A percentile compares a stretch with the other conserved stretches of the same genome.
Evolutionary conservation across 1,284 basidiomycete genomes (phyloP).

Genomic region (Hortiboletus rubellus): DNA sequence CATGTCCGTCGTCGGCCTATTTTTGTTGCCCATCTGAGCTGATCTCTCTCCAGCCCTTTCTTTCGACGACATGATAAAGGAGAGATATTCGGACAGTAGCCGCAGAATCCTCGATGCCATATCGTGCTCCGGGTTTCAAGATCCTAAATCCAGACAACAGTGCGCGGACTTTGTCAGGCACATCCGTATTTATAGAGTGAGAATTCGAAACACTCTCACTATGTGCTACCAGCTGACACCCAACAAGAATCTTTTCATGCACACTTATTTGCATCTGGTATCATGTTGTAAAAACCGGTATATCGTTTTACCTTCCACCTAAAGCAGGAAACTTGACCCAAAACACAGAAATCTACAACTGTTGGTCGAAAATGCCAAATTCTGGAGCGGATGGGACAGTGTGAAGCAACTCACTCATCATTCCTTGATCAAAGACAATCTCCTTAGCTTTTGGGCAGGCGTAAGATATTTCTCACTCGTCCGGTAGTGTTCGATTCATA

Average conservation of each 20-base stretch:
- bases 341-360: conserved; percentile 8
- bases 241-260: conserved; percentile 26
- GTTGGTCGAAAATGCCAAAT: conserved; percentile 6
- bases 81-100: background rate
- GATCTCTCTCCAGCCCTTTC: conserved; percentile 9
- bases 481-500: background rate
- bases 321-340: background rate
- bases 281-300: conserved; percentile 16
- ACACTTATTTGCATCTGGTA: conserved; percentile 26
- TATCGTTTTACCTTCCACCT: background rate
- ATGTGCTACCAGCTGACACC: conserved; percentile 5
- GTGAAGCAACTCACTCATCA: conserved; percentile 23
- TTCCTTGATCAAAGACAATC: conserved; percentile 14
- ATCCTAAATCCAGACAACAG: background rate
- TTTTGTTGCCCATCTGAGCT: background rate
- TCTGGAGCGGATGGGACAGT: conserved; percentile 20
- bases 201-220: background rate
- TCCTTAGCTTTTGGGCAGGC: conserved; percentile 4
- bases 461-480: conserved; percentile 8
- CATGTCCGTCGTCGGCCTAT: conserved; percentile 13
- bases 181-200: conserved; percentile 28
- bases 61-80: conserved; percentile 11
- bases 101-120: conserved; percentile 9
- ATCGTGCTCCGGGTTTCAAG: background rate
- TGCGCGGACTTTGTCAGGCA: conserved; percentile 12